phyloP scores from a whole-genome alignment of 306 rosid genomes.

The Parietaria judaica region DNA sequence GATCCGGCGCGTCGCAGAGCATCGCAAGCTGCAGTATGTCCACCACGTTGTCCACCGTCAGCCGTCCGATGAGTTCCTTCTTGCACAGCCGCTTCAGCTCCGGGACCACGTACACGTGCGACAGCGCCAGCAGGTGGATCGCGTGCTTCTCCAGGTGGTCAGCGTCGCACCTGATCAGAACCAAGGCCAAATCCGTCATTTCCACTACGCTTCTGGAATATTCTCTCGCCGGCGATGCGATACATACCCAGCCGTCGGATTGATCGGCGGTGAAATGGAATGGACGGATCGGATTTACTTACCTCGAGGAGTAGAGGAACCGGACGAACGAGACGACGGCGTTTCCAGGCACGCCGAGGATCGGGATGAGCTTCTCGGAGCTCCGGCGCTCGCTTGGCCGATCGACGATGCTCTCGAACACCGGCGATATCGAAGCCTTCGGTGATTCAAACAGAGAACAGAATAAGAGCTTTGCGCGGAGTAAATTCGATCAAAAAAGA shows the following conservation, averaged over 20 bases:
- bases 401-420: constrained; percentile 56
- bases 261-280: background rate
- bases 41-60: constrained; percentile 65
- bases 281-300: background rate
- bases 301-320: constrained; percentile 73
- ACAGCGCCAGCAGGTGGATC: constrained; percentile 66
- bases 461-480: constrained; percentile 1
- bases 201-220: background rate
- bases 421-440: constrained; percentile 70
- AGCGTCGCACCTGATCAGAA: constrained; percentile 40
- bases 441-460: background rate
- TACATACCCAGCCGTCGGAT: background rate
- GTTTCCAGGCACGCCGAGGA: constrained; percentile 72
- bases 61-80: constrained; percentile 45
- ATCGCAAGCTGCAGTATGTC: constrained; percentile 78
- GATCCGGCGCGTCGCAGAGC: constrained; percentile 92
- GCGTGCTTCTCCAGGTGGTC: constrained; percentile 65
- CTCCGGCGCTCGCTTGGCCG: constrained; percentile 57
- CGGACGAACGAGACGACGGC: constrained; percentile 62
- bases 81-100: constrained; percentile 63
- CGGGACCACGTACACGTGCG: constrained; percentile 79
- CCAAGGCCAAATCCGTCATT: constrained; percentile 30
- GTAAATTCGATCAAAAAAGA: background rate
- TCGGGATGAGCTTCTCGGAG: constrained; percentile 50
- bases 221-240: background rate